Evolutionary conservation across 164 flowering plant genomes (phyloP), one percentile per base, ranked within the genome.

Genomic region (Houttuynia cordata): DNA sequence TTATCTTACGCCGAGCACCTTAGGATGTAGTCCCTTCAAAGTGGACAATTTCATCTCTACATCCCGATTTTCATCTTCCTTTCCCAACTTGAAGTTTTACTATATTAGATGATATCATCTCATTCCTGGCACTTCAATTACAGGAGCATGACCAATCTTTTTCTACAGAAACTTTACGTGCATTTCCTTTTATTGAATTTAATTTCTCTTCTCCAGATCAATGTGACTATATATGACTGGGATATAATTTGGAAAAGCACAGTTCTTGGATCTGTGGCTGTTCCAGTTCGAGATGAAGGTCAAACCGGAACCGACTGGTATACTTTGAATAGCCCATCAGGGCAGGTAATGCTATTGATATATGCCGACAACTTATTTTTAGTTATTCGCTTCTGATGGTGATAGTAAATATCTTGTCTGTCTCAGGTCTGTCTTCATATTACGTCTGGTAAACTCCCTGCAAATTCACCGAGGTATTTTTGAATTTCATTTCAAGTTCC

Each of bases 221-320:
- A 70, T 64, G 83, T 90, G 59, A 88, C 97, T 54, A 90, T 93
- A 63, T 85, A 86, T 82, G 99, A 93, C 61, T 93, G 99, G 99
- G 99, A 93, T 76, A 93, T 90, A 73, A 80, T 93, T 61, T 93
- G 99, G 99, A 93, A 90, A 78, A 90, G 97, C 74, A 67, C 96
- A 56, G 85, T 82, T 71, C 95, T 93, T 72, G 99, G 99, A 71
- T 86, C 97, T 37, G 91, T 80, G 53, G 74, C 86, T 70, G 82
- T 93, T 74, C 71, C 83, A 51, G 80, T 93, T 74, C 82, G 86
- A 78, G 74, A 65, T 68, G 99, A 86, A 75, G 87, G 83, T 70
- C 87, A 93, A 74, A 80, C 83, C 56, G 92, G 92, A 68, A 85
- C 95, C 24, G 72, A 78, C 41, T 93, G 99, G 99, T 78, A 93